A percentile compares a stretch with the other conserved stretches of the same genome.
These are phyloP conservation scores for Aureobasidium zeae DNA, from an alignment of 2,329 filamentous ascomycete species.

Conservation along the genomic window DNA sequence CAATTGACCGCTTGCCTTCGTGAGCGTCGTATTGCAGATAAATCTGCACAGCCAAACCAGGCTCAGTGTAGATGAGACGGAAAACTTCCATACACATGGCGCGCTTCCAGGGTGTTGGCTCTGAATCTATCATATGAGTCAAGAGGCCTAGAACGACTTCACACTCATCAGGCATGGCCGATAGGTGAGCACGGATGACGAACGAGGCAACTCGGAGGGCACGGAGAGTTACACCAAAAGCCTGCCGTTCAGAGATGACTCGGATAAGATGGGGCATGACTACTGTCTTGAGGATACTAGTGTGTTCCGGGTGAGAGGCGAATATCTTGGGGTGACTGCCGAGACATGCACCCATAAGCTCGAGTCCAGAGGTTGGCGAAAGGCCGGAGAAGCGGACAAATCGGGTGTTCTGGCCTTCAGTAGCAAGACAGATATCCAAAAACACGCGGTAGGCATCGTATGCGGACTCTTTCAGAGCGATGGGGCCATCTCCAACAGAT, in stretches of 20 bases:
- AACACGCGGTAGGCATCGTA: constrained; percentile 83
- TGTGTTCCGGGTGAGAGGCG: constrained; percentile 66
- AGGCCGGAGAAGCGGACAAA: constrained; percentile 73
- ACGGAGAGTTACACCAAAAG: constrained; percentile 74
- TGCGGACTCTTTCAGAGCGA: constrained; percentile 64
- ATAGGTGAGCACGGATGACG: constrained; percentile 67
- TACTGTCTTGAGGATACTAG: constrained; percentile 63
- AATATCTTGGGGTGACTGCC: constrained; percentile 79
- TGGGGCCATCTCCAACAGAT: constrained; percentile 52
- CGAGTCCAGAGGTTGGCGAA: constrained; percentile 73
- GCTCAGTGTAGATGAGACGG: constrained; percentile 73
- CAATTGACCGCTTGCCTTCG: constrained; percentile 61
- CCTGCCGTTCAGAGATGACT: constrained; percentile 65
- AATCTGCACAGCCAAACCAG: constrained; percentile 66
- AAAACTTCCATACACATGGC: constrained; percentile 88
- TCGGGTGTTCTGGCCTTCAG: constrained; percentile 72
- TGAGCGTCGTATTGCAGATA: constrained; percentile 70
- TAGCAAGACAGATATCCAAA: constrained; percentile 79
- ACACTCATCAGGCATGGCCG: constrained; percentile 65
- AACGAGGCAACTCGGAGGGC: constrained; percentile 76
- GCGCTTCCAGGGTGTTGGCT: constrained; percentile 72
- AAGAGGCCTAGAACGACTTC: constrained; percentile 73
- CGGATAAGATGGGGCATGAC: constrained; percentile 78
- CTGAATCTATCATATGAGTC: constrained; percentile 80
- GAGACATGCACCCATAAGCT: constrained; percentile 84